Base-by-base conservation (phyloP, 108 stramenopile species). In the Cylindrotheca fusiformis region DNA sequence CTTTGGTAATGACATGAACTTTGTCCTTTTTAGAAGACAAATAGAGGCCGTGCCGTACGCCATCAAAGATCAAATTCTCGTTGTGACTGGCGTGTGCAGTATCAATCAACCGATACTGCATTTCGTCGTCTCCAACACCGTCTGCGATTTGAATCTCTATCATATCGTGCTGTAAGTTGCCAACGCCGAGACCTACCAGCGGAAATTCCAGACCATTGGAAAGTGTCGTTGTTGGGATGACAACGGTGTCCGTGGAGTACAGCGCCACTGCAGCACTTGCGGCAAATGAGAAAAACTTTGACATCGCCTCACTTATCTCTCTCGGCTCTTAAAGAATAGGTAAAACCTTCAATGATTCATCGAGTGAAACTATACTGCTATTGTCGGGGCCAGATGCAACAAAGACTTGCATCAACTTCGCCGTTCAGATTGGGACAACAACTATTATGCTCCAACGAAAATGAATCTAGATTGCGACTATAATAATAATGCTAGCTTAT, bases 1-100 rank as follows among this genome's bases (percentile, higher is more conserved):
- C 84, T 63, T 91, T 91, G 24, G 90, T 87, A 5, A 91, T 77
- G 17, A 91, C 74, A 47, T 91, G 90, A n/a, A 90, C 64, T 65
- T 70, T 54, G 31, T 49, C 63, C 4, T 26, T 50, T 1, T 21
- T 23, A 28, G 44, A 25, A 4, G 3, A 27, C 14, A n/a, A 24
- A 19, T 52, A 17, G 29, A 55, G 41, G 32, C 32, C 52, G 27
- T 52, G 50, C 20, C 46, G 58, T 21, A 59, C 41, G 57, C 58
- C 63, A 18, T 67, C 61, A 8, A 60, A 72, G 27, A 91, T 78
- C 19, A 79, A 83, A 27, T 69, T 55, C 51, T 92, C 90, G 48
- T 87, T 87, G 3, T 68, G 49, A 22, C 79, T 78, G 22, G 71
- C 76, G 48, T 71, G 78, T 14, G 85, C 81, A 2, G 91, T 89